Percentiles rank a stretch among this genome's conserved stretches.
Evolutionary conservation across 1,284 basidiomycete genomes (phyloP).

Genomic region (Rhizoctonia solani): DNA sequence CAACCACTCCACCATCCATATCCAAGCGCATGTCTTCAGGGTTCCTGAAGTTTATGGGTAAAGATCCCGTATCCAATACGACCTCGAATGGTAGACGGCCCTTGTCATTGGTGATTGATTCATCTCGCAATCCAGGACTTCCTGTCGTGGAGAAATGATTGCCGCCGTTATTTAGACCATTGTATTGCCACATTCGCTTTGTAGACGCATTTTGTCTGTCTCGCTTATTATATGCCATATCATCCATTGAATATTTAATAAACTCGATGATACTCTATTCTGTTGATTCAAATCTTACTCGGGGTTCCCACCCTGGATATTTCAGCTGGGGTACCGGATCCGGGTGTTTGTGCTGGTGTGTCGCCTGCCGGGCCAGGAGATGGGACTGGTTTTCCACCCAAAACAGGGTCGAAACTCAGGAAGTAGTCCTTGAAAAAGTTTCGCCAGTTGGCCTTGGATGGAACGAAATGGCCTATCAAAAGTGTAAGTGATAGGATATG

Average conservation of each 20-base stretch:
- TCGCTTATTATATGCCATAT: neutral
- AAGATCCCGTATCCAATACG: neutral
- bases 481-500: constrained; percentile 17
- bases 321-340: neutral
- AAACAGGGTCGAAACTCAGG: neutral
- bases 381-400: neutral
- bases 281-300: constrained; percentile 4
- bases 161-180: too few species aligned
- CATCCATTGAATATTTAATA: neutral
- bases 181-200: too few species aligned
- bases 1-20: neutral
- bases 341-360: constrained; percentile 4
- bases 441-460: constrained; percentile 73
- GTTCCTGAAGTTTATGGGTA: constrained; percentile 18
- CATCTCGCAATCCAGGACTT: constrained; percentile 2
- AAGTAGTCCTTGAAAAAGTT: constrained; percentile 65
- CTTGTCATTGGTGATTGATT: constrained; percentile 16
- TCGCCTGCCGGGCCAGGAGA: neutral
- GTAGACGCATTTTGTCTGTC: neutral
- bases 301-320: constrained; percentile 16
- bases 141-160: constrained; percentile 16
- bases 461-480: constrained; percentile 77
- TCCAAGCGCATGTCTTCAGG: constrained; percentile 7
- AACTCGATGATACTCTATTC: neutral
- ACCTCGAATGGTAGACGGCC: constrained; percentile 15